phyloP scores from a whole-genome alignment of 2,329 filamentous ascomycete genomes.

The Epichloe sp. region DNA sequence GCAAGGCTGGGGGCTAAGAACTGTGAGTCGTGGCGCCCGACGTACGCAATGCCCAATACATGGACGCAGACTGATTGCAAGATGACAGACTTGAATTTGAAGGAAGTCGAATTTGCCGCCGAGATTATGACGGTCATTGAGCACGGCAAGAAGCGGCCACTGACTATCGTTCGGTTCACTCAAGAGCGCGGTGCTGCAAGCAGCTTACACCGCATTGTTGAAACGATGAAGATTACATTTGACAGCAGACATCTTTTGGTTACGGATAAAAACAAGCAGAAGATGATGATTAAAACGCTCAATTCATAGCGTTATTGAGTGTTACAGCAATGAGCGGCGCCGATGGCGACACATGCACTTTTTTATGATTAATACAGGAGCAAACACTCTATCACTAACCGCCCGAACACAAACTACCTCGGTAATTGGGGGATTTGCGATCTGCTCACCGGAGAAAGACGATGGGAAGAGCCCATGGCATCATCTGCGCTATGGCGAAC shows the following conservation, averaged over 20 bases:
- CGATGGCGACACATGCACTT: not conserved
- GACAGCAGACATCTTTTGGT: slow-evolving; percentile 53
- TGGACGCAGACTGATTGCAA: no score
- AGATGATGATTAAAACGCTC: slow-evolving; percentile 61
- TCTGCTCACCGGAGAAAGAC: slow-evolving; percentile 1
- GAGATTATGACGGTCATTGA: slow-evolving; percentile 86
- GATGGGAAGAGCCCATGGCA: not conserved
- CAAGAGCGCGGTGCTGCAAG: slow-evolving; percentile 87
- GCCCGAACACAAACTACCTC: not conserved
- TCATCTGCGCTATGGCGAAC: slow-evolving; percentile 1
- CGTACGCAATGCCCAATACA: not conserved
- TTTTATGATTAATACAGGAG: not conserved
- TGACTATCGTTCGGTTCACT: slow-evolving; percentile 74
- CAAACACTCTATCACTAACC: not conserved
- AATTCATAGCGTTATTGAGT: slow-evolving; percentile 30
- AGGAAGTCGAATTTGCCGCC: slow-evolving; percentile 75
- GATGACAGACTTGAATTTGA: slow-evolving; percentile 59
- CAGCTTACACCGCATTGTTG: slow-evolving; percentile 73
- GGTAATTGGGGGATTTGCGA: not conserved
- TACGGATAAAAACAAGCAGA: slow-evolving; percentile 49
- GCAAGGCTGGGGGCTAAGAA: slow-evolving; percentile 66
- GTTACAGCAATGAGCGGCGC: slow-evolving; percentile 2
- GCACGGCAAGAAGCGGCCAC: slow-evolving; percentile 60
- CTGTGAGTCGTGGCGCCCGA: slow-evolving; percentile 39
- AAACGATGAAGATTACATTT: slow-evolving; percentile 60